Evolutionary conservation across 148 eudicot genomes (phyloP).

Genomic region (Nyssa sinensis): DNA sequence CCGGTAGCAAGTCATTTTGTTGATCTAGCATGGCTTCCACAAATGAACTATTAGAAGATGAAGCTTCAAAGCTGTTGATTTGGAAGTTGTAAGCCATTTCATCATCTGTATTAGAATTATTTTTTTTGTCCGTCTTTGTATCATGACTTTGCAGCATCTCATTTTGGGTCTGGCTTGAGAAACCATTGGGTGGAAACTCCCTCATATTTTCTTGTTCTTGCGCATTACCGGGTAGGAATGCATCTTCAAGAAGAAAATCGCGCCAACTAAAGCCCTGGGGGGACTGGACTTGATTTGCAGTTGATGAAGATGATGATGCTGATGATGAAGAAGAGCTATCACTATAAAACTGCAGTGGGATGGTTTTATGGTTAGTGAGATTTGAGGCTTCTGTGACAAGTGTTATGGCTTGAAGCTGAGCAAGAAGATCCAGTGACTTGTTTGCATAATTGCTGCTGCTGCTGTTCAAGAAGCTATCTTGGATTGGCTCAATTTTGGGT

Average conservation of each 20-base stretch:
- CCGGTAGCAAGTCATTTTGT: slow-evolving; percentile 56
- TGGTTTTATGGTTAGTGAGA: slow-evolving; percentile 2
- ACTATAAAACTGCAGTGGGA: background rate
- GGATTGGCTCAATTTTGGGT: slow-evolving; percentile 21
- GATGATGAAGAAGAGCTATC: slow-evolving; percentile 15
- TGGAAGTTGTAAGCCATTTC: slow-evolving; percentile 3
- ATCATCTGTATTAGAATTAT: slow-evolving; percentile 1
- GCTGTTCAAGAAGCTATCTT: slow-evolving; percentile 5
- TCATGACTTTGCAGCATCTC: background rate
- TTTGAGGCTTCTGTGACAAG: slow-evolving; percentile 45
- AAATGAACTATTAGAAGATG: slow-evolving; percentile 37
- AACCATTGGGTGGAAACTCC: background rate
- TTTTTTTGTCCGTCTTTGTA: background rate
- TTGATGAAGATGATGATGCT: slow-evolving; percentile 24
- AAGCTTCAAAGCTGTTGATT: slow-evolving; percentile 19
- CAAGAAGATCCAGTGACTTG: slow-evolving; percentile 47
- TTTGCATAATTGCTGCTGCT: background rate
- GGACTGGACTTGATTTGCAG: slow-evolving; percentile 13
- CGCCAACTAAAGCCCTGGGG: slow-evolving; percentile 52
- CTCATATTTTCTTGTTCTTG: slow-evolving; percentile 13
- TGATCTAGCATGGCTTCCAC: slow-evolving; percentile 64
- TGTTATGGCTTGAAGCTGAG: slow-evolving; percentile 69
- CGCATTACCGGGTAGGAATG: slow-evolving; percentile 11
- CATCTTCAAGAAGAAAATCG: slow-evolving; percentile 70
- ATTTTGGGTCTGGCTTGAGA: background rate